These are phyloP conservation scores for Onygenales sp. DNA, from an alignment of 2,329 filamentous ascomycete genomes.

Conservation along the genomic window DNA sequence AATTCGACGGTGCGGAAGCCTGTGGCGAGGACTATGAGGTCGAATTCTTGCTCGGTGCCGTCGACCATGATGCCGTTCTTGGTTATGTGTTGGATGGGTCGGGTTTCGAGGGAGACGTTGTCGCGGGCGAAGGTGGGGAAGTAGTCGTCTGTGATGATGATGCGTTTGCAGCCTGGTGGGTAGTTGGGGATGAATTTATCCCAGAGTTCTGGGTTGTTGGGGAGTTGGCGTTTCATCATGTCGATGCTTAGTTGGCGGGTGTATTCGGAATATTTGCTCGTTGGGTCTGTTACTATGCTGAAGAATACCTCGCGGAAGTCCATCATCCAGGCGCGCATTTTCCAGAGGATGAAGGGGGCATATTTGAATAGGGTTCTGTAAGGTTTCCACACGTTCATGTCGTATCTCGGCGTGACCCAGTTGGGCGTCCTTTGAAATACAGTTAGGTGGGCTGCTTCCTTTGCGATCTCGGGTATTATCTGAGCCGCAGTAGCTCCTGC, in stretches of 20 bases:
- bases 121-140: conserved; percentile 39
- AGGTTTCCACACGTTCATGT: conserved; percentile 36
- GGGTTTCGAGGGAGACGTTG: conserved; percentile 45
- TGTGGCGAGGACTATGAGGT: conserved; percentile 49
- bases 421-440: conserved; percentile 52
- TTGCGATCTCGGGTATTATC: conserved; percentile 48
- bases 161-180: conserved; percentile 44
- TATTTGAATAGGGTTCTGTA: conserved; percentile 39
- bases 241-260: conserved; percentile 27
- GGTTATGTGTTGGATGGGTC: conserved; percentile 38
- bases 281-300: conserved; percentile 31
- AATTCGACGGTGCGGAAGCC: conserved; percentile 52
- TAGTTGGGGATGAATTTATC: conserved; percentile 46
- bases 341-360: conserved; percentile 41
- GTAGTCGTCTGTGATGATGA: conserved; percentile 48
- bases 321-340: conserved; percentile 44
- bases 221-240: conserved; percentile 39
- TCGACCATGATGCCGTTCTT: conserved; percentile 39
- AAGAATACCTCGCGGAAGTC: conserved; percentile 44
- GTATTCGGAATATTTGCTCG: conserved; percentile 32
- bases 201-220: conserved; percentile 42
- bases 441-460: conserved; percentile 40
- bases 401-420: conserved; percentile 47
- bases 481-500: conserved; percentile 48
- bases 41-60: conserved; percentile 37